Conservation (phyloP, 306 rosid species). For the Mimosa bimucronata region DNA sequence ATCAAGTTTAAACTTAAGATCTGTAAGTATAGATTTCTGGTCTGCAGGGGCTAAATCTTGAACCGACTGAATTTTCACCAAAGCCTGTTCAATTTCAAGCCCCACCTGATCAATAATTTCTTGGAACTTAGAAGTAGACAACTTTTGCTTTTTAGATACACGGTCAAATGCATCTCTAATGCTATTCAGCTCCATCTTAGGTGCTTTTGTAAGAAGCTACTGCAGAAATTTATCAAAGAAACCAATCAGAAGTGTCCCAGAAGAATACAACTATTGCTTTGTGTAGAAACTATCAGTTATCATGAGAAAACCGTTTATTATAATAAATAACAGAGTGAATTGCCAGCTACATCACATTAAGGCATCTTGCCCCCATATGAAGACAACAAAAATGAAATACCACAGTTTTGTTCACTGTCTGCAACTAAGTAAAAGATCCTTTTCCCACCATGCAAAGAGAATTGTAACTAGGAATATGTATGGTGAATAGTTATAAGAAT, state of each 20-base stretch:
- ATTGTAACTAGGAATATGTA: neutral
- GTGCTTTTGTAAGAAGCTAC: slow-evolving; percentile 44
- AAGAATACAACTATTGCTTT: slow-evolving; percentile 11
- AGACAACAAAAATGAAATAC: neutral
- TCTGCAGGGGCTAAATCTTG: slow-evolving; percentile 52
- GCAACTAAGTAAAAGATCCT: no score
- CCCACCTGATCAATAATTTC: slow-evolving; percentile 77
- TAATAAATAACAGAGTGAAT: neutral
- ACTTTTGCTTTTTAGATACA: slow-evolving; percentile 85
- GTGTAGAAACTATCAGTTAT: neutral
- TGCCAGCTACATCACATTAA: neutral
- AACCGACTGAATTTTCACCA: slow-evolving; percentile 59
- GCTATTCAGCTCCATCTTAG: slow-evolving; percentile 74
- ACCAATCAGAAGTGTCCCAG: slow-evolving; percentile 33
- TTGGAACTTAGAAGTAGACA: slow-evolving; percentile 72
- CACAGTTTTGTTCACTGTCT: neutral
- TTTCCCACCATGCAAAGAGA: neutral
- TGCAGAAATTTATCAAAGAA: slow-evolving; percentile 43
- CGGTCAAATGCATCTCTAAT: slow-evolving; percentile 87
- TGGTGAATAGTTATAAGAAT: neutral
- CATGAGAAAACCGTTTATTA: neutral
- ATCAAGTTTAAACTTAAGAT: slow-evolving; percentile 63
- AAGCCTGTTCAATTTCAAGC: slow-evolving; percentile 65
- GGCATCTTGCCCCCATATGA: neutral
- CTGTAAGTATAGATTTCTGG: slow-evolving; percentile 58